A percentile compares a stretch with the other conserved stretches of the same genome.
Conservation (phyloP, 352 stramenopile genomes). For the Elongisporangium undulatum region DNA sequence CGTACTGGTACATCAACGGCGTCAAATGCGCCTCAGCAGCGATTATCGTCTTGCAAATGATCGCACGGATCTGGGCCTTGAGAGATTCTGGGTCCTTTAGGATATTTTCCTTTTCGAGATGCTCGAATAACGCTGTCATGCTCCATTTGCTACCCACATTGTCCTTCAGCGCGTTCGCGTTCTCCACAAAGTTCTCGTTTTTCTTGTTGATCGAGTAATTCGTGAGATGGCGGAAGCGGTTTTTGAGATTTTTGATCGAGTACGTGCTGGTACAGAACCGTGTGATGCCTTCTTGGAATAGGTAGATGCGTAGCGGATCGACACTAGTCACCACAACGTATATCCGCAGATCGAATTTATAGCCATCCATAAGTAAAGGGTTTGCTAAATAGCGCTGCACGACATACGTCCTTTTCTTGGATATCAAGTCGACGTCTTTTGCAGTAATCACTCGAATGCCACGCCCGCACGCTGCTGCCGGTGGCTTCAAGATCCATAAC, state of each 20-base stretch:
- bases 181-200: slow-evolving; percentile 57
- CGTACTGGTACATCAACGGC: slow-evolving; percentile 50
- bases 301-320: slow-evolving; percentile 81
- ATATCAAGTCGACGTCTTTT: slow-evolving; percentile 22
- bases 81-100: slow-evolving; percentile 28
- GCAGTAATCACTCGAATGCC: slow-evolving; percentile 77
- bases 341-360: slow-evolving; percentile 89
- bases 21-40: slow-evolving; percentile 61
- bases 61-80: slow-evolving; percentile 33
- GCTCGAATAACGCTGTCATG: slow-evolving; percentile 40
- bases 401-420: slow-evolving; percentile 36
- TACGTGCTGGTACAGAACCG: slow-evolving; percentile 85
- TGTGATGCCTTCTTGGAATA: slow-evolving; percentile 83
- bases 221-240: slow-evolving; percentile 66
- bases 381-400: slow-evolving; percentile 77
- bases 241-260: slow-evolving; percentile 50
- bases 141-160: slow-evolving; percentile 71
- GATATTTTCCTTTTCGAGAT: slow-evolving; percentile 26
- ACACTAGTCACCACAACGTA: slow-evolving; percentile 89
- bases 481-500: slow-evolving; percentile 89
- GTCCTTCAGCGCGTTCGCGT: slow-evolving; percentile 28
- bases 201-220: slow-evolving; percentile 80
- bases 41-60: slow-evolving; percentile 73
- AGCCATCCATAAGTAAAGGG: slow-evolving; percentile 76
- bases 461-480: slow-evolving; percentile 78